phyloP scores from a whole-genome alignment of 2,329 filamentous ascomycete genomes.

The Cladosporium sp. region DNA sequence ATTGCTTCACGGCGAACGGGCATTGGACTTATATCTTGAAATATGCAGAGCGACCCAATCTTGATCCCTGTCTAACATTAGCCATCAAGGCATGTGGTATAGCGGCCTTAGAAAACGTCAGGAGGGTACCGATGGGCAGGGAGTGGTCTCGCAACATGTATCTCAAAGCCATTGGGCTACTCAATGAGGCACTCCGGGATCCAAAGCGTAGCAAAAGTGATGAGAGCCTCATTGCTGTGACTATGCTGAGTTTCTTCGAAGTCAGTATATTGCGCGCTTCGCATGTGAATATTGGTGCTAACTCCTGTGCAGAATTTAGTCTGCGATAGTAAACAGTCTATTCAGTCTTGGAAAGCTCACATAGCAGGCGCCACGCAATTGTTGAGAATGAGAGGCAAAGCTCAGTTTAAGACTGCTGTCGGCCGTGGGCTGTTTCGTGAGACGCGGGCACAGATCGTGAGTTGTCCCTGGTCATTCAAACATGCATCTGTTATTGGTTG shows the following conservation, averaged over 20 bases:
- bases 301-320: constrained; percentile 21
- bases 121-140: constrained; percentile 19
- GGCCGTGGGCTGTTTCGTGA: constrained; percentile 29
- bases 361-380: constrained; percentile 34
- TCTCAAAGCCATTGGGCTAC: constrained; percentile 28
- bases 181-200: constrained; percentile 31
- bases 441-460: constrained; percentile 23
- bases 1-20: constrained; percentile 24
- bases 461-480: background rate
- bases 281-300: background rate
- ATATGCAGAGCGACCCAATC: constrained; percentile 9
- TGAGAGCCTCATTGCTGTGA: constrained; percentile 32
- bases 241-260: constrained; percentile 36
- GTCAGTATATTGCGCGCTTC: constrained; percentile 18
- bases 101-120: constrained; percentile 28
- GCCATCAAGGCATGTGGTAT: constrained; percentile 30
- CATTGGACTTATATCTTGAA: constrained; percentile 28
- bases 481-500: too few species aligned
- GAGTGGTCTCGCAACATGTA: constrained; percentile 26
- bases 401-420: constrained; percentile 24
- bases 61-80: constrained; percentile 26
- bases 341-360: constrained; percentile 37
- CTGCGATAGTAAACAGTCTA: constrained; percentile 27
- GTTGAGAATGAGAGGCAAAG: constrained; percentile 29
- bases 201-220: constrained; percentile 27